Evolutionary conservation across 352 stramenopile genomes (phyloP), one percentile per base, ranked within the genome.

Genomic region (Plasmopara halstedii): DNA sequence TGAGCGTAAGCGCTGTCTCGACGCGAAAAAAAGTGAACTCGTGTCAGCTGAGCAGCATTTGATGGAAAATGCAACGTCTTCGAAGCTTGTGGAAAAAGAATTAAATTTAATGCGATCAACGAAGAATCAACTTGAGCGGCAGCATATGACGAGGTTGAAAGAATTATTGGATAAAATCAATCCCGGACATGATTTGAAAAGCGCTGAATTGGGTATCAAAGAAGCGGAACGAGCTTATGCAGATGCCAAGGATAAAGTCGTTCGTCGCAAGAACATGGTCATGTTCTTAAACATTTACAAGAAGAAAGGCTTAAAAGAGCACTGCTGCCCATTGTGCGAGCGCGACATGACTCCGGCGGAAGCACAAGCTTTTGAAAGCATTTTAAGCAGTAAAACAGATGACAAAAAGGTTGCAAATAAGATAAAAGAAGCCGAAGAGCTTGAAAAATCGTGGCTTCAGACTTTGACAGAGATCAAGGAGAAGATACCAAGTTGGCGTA

Each of bases 261-360:
- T 82, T 35, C 73, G 76, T 19, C 83, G 62, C 39, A 93, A 83
- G 50, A 90, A 87, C 41, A 88, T 83, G 32, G 73, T 91, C 38
- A 75, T 72, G 46, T 94, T 94, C 22, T 56, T 94, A 19, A 78
- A 67, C 7, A 79, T 87, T n/a, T 91, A 85, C 57, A 88, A 83
- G 58, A 72, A 85, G 31, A 92, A 91, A 41, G 83, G 83, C 6
- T 57, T 87, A 6, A 83, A 77, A 20, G 83, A 94, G 0, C 70
- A 86, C 20, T 88, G 73, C 32, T 94, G 83, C 25, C 83, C 83
- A 2, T 46, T 94, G 2, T 94, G 83, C 42, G 58, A 70, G 15
- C 74, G 82, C 9, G 64, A 62, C 8, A 73, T 94, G 68, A 70
- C 34, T n/a, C 47, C 50, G 1, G 54, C 66, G 4, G 79, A 94